Percentiles rank a stretch among this genome's conserved stretches.
These are phyloP conservation scores for Ceratobasidium sp. DNA, from an alignment of 1,284 basidiomycete genomes.

Conservation along the genomic window DNA sequence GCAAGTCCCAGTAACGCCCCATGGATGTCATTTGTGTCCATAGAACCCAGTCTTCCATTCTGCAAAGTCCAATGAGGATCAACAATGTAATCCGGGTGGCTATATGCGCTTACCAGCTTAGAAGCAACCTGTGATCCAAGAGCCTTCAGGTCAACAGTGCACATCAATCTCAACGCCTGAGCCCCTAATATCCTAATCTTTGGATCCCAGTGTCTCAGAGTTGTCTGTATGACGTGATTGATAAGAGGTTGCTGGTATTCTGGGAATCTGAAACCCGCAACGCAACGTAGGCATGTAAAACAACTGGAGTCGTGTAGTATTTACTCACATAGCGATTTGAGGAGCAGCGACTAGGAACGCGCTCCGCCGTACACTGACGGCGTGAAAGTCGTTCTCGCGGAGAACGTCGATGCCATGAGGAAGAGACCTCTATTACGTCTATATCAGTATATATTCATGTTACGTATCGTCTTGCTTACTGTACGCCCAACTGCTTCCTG, in stretches of 20 bases:
- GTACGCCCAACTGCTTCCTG: conserved; percentile 96
- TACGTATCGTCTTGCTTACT: conserved; percentile 55
- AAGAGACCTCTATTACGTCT: conserved; percentile 71
- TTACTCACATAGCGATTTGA: conserved; percentile 79
- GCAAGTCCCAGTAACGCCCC: conserved; percentile 79
- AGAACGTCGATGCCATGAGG: conserved; percentile 94
- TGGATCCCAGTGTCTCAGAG: conserved; percentile 89
- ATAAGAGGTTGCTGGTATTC: conserved; percentile 76
- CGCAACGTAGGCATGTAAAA: not conserved
- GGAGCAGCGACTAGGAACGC: conserved; percentile 86
- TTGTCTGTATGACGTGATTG: conserved; percentile 76
- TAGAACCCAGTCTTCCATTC: conserved; percentile 64
- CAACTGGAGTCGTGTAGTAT: conserved; percentile 44
- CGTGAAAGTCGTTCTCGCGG: conserved; percentile 92
- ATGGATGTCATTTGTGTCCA: conserved; percentile 78
- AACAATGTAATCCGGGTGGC: not conserved
- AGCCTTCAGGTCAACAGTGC: conserved; percentile 62
- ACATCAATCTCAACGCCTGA: conserved; percentile 73
- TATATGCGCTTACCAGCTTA: conserved; percentile 56
- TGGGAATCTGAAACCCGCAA: conserved; percentile 47
- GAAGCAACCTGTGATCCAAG: conserved; percentile 60
- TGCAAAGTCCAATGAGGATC: conserved; percentile 46
- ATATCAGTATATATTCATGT: conserved; percentile 39
- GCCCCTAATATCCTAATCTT: conserved; percentile 83
- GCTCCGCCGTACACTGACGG: conserved; percentile 83